These are phyloP conservation scores for Skeletonema tropicum DNA, from an alignment of 108 stramenopile species.

Conservation along the genomic window DNA sequence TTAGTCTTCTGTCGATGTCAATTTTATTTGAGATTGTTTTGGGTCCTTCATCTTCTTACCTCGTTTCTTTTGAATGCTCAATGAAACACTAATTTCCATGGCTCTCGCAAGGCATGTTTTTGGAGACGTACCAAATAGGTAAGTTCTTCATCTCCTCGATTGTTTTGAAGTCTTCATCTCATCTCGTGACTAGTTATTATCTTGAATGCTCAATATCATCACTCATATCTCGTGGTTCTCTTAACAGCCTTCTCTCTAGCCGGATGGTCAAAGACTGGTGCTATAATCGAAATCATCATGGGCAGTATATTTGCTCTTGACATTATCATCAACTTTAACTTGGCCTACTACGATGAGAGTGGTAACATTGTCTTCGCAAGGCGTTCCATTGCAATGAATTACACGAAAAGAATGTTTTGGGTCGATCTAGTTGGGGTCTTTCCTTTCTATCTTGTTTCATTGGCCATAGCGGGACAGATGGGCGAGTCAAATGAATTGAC, in stretches of 20 bases:
- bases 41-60: too few relatives aligned
- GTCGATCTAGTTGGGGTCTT: conserved; percentile 64
- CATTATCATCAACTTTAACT: conserved; percentile 46
- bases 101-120: conserved; percentile 8
- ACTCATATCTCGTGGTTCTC: too few relatives aligned
- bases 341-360: conserved; percentile 42
- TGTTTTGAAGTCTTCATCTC: too few relatives aligned
- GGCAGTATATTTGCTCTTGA: conserved; percentile 31
- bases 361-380: conserved; percentile 36
- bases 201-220: too few relatives aligned
- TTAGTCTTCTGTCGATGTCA: too few relatives aligned
- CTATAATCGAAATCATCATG: conserved; percentile 26
- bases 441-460: conserved; percentile 50
- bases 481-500: conserved; percentile 13
- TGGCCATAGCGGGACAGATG: conserved; percentile 47
- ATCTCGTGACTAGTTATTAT: too few relatives aligned
- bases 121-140: conserved; percentile 38
- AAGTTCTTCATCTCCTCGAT: too few relatives aligned
- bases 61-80: too few relatives aligned
- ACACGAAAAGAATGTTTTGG: conserved; percentile 51
- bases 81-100: too few relatives aligned
- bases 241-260: conserved; percentile 24
- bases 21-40: too few relatives aligned
- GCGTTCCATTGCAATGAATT: conserved; percentile 23
- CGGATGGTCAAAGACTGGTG: conserved; percentile 1